A percentile compares a stretch with the other conserved stretches of the same genome.
Evolutionary conservation across 2,329 filamentous ascomycete species (phyloP).

Genomic region (Xenoacremonium recifei): DNA sequence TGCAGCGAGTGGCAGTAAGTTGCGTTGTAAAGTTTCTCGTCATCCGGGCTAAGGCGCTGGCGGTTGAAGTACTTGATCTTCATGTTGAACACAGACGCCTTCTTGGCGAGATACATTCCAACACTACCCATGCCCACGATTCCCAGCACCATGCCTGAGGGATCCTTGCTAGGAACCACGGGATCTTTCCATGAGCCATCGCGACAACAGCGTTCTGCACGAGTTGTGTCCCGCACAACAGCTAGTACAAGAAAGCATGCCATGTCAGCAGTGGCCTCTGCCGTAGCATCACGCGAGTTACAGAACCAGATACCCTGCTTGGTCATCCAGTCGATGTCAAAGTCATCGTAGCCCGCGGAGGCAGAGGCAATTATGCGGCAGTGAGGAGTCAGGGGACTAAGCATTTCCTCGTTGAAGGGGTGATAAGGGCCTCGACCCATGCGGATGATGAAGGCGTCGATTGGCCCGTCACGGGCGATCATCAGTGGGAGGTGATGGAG

Average conservation of each 20-base stretch:
- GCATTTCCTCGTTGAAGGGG: slow-evolving; percentile 46
- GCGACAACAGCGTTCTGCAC: slow-evolving; percentile 35
- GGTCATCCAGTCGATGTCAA: slow-evolving; percentile 43
- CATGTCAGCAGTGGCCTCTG: slow-evolving; percentile 52
- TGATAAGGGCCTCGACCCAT: slow-evolving; percentile 49
- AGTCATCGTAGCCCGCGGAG: slow-evolving; percentile 47
- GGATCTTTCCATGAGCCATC: slow-evolving; percentile 37
- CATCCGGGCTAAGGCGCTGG: slow-evolving; percentile 28
- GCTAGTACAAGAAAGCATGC: slow-evolving; percentile 35
- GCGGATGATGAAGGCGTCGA: slow-evolving; percentile 48
- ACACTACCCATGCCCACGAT: slow-evolving; percentile 50
- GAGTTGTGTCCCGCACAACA: slow-evolving; percentile 43
- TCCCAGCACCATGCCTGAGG: slow-evolving; percentile 42
- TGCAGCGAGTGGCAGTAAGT: slow-evolving; percentile 37
- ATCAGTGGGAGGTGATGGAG: slow-evolving; percentile 34
- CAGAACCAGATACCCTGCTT: slow-evolving; percentile 48
- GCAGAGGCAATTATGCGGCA: slow-evolving; percentile 47
- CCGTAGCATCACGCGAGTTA: slow-evolving; percentile 51
- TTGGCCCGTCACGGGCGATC: slow-evolving; percentile 36
- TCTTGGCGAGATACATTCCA: slow-evolving; percentile 41
- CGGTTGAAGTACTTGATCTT: slow-evolving; percentile 44
- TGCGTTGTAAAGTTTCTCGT: slow-evolving; percentile 34
- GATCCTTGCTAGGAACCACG: slow-evolving; percentile 37
- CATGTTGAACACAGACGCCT: slow-evolving; percentile 42
- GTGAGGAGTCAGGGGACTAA: slow-evolving; percentile 37